Base-by-base conservation (phyloP, 2,329 filamentous ascomycete genomes). In the Diaporthe capsici region DNA sequence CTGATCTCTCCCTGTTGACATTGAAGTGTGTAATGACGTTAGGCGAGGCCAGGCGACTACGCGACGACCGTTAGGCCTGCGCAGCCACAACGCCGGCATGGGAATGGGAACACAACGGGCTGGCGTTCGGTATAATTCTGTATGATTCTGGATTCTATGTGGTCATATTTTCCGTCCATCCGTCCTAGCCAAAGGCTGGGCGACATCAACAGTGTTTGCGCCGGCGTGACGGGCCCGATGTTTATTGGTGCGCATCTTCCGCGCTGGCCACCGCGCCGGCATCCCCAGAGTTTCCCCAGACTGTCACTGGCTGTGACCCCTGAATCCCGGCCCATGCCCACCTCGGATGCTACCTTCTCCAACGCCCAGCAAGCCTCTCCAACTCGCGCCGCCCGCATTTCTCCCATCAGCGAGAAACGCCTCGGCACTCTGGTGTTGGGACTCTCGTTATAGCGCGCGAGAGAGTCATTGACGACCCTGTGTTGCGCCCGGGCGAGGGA, bases 1-100 rank as follows among this genome's bases (percentile, higher is more conserved):
- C 82, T 91, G 78, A 83, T 31, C 17, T 22, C 20, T n/a, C 34
- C 57, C 49, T 39, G 39, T 42, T 63, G 28, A 42, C 65, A 49
- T 60, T 71, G 7, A 25, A 51, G 17, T 44, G 8, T 60, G 13
- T 51, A 4, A 61, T 58, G 67, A 68, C 49, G 68, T 42, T n/a
- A 39, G 37, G 37, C 12, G 22, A 39, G n/a, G 65, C 47, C 25
- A 28, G 31, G 47, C 28, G 7, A 68, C 15, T 34, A 25, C 22
- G 12, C 63, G 12, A 25, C 31, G 28, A 39, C 51, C 34, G 25
- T 51, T 12, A 28, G 31, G 22, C 31, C 44, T 68, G 63, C 28
- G 44, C 65, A 53, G 47, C 65, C 65, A 68, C 47, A 39, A 31
- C 20, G 44, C 42, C 25, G 31, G 17, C 2, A 53, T 60, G 44